phyloP scores from a whole-genome alignment of 208 protist species.

The Trichomonas tenax region DNA sequence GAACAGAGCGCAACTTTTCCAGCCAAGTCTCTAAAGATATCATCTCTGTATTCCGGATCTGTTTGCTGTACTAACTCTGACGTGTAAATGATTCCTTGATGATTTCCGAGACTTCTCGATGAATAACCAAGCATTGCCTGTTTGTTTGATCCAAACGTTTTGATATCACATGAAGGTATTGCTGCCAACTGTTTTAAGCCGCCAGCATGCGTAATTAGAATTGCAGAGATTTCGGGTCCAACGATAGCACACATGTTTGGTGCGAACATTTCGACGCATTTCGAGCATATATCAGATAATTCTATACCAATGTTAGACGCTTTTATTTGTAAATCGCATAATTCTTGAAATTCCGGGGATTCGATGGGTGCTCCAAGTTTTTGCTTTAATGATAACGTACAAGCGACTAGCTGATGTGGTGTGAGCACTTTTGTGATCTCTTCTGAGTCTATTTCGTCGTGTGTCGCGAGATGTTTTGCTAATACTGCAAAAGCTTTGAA shows the following conservation, averaged over 20 bases:
- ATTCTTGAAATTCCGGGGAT: background rate
- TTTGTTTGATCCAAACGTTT: background rate
- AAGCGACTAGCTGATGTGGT: background rate
- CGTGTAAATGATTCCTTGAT: background rate
- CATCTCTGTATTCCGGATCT: background rate
- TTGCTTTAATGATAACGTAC: background rate
- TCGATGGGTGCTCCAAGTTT: background rate
- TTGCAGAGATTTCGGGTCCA: background rate
- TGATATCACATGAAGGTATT: background rate
- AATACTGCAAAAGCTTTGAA: background rate
- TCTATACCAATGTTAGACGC: background rate
- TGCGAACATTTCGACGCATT: background rate
- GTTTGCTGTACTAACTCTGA: background rate
- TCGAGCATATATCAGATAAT: background rate
- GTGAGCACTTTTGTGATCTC: background rate
- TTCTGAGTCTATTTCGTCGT: background rate
- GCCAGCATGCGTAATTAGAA: background rate
- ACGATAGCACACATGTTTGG: background rate
- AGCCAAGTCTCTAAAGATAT: background rate
- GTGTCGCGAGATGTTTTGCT: background rate
- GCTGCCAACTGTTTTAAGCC: background rate
- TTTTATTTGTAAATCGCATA: background rate
- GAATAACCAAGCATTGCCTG: background rate
- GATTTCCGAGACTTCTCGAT: background rate
- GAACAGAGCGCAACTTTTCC: background rate